phyloP scores from a whole-genome alignment of 225 moss, liverwort and hornwort genomes.

The Lunularia cruciata region DNA sequence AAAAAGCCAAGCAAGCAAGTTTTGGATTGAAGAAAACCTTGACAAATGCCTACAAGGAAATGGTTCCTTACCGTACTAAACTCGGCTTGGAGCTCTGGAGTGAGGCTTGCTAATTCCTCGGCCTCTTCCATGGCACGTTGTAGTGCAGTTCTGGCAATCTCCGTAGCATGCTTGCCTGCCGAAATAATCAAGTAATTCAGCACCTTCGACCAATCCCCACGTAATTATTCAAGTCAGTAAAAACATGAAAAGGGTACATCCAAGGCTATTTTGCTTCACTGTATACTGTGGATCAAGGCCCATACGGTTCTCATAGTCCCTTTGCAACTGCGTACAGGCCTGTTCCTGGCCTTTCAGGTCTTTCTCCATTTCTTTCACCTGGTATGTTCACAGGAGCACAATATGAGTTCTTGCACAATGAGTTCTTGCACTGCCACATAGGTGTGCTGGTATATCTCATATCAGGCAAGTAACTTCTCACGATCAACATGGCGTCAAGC shows the following conservation, averaged over 20 bases:
- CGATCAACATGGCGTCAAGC: too few species aligned
- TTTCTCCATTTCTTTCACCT: constrained; percentile 74
- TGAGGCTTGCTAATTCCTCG: constrained; percentile 55
- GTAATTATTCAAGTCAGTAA: not conserved
- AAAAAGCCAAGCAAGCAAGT: not conserved
- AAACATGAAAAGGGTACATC: not conserved
- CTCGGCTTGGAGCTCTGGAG: constrained; percentile 54
- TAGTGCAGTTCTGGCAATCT: constrained; percentile 35
- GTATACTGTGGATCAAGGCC: not conserved
- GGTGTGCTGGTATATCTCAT: too few species aligned
- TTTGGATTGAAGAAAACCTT: not conserved
- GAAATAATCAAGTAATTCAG: not conserved
- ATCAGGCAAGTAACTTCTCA: too few species aligned
- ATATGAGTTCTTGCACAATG: too few species aligned
- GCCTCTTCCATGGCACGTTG: constrained; percentile 46
- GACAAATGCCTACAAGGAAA: not conserved
- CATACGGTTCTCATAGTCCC: constrained; percentile 10
- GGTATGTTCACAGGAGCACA: constrained; percentile 3
- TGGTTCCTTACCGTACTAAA: constrained; percentile 48
- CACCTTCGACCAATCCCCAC: too few species aligned
- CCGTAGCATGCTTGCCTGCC: constrained; percentile 51
- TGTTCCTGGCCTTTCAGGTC: constrained; percentile 41
- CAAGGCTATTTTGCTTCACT: too few species aligned
- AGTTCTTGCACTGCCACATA: too few species aligned
- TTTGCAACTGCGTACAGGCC: constrained; percentile 29